Conservation (phyloP, 2,329 filamentous ascomycete genomes). For the Penicillium expansum region DNA sequence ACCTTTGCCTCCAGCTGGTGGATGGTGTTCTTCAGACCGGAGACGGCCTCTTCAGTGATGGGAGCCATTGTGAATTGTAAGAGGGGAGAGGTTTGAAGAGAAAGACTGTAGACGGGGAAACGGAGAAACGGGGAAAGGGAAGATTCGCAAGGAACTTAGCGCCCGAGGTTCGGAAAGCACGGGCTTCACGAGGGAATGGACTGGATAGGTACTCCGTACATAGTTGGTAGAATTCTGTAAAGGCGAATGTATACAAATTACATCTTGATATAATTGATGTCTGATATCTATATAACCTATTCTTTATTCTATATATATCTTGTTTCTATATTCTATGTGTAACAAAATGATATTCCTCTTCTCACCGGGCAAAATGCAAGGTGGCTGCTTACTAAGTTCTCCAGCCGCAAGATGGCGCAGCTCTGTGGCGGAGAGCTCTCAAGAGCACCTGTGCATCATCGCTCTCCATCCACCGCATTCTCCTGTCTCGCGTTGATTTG, state of each 20-base stretch:
- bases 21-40: constrained; percentile 81
- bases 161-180: constrained; percentile 34
- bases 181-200: background rate
- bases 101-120: constrained; percentile 15
- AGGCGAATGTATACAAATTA: background rate
- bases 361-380: background rate
- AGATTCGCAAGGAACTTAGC: constrained; percentile 30
- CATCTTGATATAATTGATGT: background rate
- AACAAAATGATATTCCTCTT: background rate
- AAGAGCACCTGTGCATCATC: constrained; percentile 21
- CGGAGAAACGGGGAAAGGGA: constrained; percentile 27
- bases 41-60: constrained; percentile 74
- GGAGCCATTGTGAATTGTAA: constrained; percentile 69
- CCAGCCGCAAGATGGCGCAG: constrained; percentile 19
- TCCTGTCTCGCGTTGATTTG: constrained; percentile 5
- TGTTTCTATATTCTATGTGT: background rate
- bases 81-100: constrained; percentile 19
- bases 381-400: constrained; percentile 14
- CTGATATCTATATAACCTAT: background rate
- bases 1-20: constrained; percentile 81
- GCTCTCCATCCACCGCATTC: constrained; percentile 10
- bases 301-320: background rate
- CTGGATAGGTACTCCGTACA: too few species aligned
- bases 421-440: constrained; percentile 22
- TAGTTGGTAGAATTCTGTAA: background rate